Percentiles rank a stretch among this genome's conserved stretches.
Conservation (phyloP, 257 asterid genomes). For the Lantana camara region DNA sequence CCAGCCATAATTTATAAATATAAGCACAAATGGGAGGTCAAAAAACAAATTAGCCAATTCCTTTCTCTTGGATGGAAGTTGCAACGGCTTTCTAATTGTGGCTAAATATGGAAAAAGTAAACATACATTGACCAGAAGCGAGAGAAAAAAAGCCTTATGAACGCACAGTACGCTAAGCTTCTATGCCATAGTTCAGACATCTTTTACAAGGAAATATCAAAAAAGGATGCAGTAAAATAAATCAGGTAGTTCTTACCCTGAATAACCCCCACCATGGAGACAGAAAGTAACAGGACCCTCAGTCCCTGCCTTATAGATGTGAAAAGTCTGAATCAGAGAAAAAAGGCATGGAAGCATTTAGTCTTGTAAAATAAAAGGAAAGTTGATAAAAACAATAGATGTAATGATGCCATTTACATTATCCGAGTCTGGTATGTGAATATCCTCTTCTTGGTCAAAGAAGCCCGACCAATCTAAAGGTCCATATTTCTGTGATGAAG, state of each 20-base stretch:
- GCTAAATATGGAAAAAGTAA: not conserved
- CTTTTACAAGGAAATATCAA: not conserved
- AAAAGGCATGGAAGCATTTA: conserved; percentile 20
- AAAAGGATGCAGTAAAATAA: conserved; percentile 12
- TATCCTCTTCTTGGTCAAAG: conserved; percentile 87
- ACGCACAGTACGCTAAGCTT: not conserved
- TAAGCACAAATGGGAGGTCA: not conserved
- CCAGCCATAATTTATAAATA: not conserved
- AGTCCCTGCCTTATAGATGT: conserved; percentile 76
- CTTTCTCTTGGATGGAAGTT: not conserved
- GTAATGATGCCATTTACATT: conserved; percentile 56
- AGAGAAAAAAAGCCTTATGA: not conserved
- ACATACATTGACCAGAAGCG: not conserved
- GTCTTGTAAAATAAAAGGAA: conserved; percentile 20
- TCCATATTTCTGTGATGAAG: conserved; percentile 70
- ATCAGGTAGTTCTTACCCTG: conserved; percentile 56
- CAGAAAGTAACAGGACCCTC: conserved; percentile 93
- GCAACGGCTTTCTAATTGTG: not conserved
- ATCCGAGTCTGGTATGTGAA: conserved; percentile 67
- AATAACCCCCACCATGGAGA: conserved; percentile 98
- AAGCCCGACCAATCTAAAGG: conserved; percentile 76
- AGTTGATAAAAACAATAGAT: conserved; percentile 14
- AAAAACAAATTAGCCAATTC: not conserved
- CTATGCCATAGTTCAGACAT: conserved; percentile 4
- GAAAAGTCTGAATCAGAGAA: conserved; percentile 72